These are phyloP conservation scores for Prunus yedoensis DNA, from an alignment of 331 rosid genomes.

Conservation along the genomic window DNA sequence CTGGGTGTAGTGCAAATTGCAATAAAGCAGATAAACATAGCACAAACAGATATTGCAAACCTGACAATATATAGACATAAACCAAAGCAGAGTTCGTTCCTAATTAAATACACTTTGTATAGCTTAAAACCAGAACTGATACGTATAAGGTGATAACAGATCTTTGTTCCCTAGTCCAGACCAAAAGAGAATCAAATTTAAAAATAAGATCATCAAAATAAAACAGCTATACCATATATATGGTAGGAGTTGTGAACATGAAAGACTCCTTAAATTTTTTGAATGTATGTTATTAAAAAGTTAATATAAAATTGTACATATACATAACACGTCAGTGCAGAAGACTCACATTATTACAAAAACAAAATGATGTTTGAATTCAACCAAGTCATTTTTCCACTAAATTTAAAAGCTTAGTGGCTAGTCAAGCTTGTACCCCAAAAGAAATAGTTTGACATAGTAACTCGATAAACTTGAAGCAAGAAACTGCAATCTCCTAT, in stretches of 20 bases:
- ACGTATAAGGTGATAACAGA: not conserved
- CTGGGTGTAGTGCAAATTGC: not conserved
- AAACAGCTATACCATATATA: too few relatives aligned
- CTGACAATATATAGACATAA: not conserved
- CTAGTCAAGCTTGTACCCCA: not conserved
- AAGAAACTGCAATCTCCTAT: not conserved
- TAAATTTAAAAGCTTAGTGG: not conserved
- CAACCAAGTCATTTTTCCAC: not conserved
- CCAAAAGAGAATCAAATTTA: not conserved
- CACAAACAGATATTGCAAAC: not conserved
- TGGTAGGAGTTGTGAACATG: too few relatives aligned
- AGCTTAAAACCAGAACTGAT: not conserved
- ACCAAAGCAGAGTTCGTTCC: not conserved
- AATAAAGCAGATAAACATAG: not conserved
- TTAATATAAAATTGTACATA: too few relatives aligned
- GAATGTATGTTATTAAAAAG: too few relatives aligned
- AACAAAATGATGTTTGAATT: not conserved
- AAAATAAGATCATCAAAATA: too few relatives aligned
- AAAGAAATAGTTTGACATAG: conserved; percentile 34
- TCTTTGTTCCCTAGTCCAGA: not conserved
- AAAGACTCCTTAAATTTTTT: too few relatives aligned
- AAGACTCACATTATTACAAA: not conserved
- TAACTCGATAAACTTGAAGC: not conserved
- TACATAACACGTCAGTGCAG: not conserved
- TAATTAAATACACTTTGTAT: not conserved